Evolutionary conservation across 2,329 filamentous ascomycete genomes (phyloP), one percentile per base, ranked within the genome.

Genomic region (Pezicula carpinea): DNA sequence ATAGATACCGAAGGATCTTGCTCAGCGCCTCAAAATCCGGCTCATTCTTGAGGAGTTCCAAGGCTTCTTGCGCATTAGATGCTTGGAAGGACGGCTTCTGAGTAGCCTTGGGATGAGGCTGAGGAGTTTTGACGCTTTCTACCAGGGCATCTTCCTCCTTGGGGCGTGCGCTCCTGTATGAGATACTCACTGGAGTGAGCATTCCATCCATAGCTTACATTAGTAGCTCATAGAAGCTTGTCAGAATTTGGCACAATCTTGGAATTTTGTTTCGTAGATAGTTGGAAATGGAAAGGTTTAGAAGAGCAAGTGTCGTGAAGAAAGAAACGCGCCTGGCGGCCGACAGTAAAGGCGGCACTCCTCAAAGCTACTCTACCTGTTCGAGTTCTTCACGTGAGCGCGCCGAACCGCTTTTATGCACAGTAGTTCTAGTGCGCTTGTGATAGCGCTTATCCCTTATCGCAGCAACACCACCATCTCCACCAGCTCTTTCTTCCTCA

Each of bases 21-120:
- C 73, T 64, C 1, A 89, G 67, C 3, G 70, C 69, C 8, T 79
- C 73, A 53, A 82, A 76, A 57, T 78, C 75, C 3, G 86, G 85
- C 55, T 89, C 77, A 34, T 66, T 72, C 52, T 75, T 82, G 11
- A 90, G 66, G 3, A 71, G 68, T 34, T 81, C 73, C n/a, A 88
- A 65, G 8, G 74, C 79, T 50, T 82, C 77, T 33, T 67, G 59
- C 19, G 69, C 55, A 11, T 52, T 57, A 26, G 49, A 48, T 50
- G 57, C 46, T 38, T 39, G 31, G 34, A 33, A 26, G 13, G 13
- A 11, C 7, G 39, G 38, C 8, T 32, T 48, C 43, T 51, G 34
- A 44, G 43, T 34, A 19, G 47, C 42, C 22, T 50, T 55, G 19
- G 26, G 15, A 35, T 15, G 43, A 40, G 39, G 22, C 22, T 44